These are phyloP conservation scores for Auricularia sp. DNA, from an alignment of 768 basidiomycete genomes.

Conservation along the genomic window DNA sequence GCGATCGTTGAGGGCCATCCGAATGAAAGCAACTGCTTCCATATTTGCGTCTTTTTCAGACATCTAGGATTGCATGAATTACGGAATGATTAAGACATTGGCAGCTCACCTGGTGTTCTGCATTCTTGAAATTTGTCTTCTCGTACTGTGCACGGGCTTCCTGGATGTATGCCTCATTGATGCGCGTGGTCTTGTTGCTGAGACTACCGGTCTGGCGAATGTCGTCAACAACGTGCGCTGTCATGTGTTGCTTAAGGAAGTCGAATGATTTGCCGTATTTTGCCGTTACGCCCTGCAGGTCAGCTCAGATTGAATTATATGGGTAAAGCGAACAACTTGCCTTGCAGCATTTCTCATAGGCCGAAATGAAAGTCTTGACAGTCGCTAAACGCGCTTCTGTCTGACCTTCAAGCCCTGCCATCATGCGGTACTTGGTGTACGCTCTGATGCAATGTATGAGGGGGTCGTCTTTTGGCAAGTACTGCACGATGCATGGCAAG, in stretches of 20 bases:
- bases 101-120: conserved; percentile 20
- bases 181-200: conserved; percentile 20
- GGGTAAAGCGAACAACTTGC: conserved; percentile 4
- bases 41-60: neutral
- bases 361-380: neutral
- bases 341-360: neutral
- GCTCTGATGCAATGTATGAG: conserved; percentile 21
- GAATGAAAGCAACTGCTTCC: conserved; percentile 17
- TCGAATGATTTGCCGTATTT: conserved; percentile 20
- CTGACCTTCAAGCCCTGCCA: conserved; percentile 21
- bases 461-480: conserved; percentile 18
- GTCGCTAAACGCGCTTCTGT: conserved; percentile 16
- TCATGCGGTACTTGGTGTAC: conserved; percentile 15
- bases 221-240: conserved; percentile 18
- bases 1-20: conserved; percentile 17
- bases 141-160: conserved; percentile 19
- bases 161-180: conserved; percentile 25
- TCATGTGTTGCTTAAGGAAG: conserved; percentile 23
- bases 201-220: conserved; percentile 20
- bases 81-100: neutral
- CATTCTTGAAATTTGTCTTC: conserved; percentile 22
- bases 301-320: conserved; percentile 5
- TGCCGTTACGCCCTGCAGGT: conserved; percentile 14
- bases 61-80: neutral
- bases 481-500: conserved; percentile 20